Evolutionary conservation across 495 filamentous ascomycete genomes (phyloP), one percentile per base, ranked within the genome.

Genomic region (Penicillium chermesinum): DNA sequence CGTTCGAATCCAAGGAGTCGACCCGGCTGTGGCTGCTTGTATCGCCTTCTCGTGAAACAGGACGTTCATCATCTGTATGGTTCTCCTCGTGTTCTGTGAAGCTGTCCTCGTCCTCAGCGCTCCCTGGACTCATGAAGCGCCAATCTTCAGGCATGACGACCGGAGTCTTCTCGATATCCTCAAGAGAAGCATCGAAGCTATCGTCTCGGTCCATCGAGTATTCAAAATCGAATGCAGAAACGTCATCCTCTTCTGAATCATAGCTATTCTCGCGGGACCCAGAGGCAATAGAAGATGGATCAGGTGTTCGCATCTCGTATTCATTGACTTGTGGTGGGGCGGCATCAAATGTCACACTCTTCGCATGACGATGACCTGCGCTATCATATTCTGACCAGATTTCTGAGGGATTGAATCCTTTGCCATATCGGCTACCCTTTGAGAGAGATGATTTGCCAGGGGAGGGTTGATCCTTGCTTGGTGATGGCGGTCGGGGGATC

Each of bases 111-210:
- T 67, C 74, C 44, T 85, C 73, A 3, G 74, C 75, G 27, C 61
- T 65, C n/a, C 61, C 63, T 2, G 86, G 83, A 50, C 76, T 84
- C 77, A 86, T 85, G 52, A 88, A 86, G 37, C 86, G 80, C 93
- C 93, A 98, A 57, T 96, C 89, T 54, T 96, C 94, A 2, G 93
- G 93, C 38, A 94, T 78, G 20, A 98, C 93, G 16, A 98, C 94
- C 2, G 93, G 91, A 0, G 94, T 96, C 71, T 96, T 95, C 54
- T 95, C 89, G 15, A 88, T 87, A 59, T 98, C 93, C 66, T 97
- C 91, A 18, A 96, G 77, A 3, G 88, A 91, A 3, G 85, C 89
- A 65, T 96, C 90, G 57, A 95, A 95, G 66, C 89, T 95, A 61
- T 95, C 90, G 35, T 96, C 89, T 22, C 79, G 80, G 42, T 86